Percentiles rank a stretch among this genome's conserved stretches.
These are phyloP conservation scores for Leishmania turanica DNA, from an alignment of 208 protist species.

Conservation along the genomic window DNA sequence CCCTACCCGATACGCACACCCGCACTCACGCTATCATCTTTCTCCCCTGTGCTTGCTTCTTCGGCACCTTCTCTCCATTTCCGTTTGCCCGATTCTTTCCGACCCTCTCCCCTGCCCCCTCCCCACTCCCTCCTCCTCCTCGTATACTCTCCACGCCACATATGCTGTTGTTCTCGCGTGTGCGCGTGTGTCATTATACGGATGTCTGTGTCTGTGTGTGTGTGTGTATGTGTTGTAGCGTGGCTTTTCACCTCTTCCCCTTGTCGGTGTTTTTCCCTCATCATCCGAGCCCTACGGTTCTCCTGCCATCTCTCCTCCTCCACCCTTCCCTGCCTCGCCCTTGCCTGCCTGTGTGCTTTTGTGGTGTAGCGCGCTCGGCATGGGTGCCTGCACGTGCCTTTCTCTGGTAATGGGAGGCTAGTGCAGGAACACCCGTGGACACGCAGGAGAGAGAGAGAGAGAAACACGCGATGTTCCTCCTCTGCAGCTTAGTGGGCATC, in stretches of 20 bases:
- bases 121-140: no score
- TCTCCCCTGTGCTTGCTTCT: background rate
- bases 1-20: background rate
- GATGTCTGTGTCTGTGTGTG: background rate
- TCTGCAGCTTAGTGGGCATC: background rate
- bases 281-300: background rate
- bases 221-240: background rate
- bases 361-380: background rate
- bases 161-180: background rate
- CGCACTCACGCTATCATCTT: background rate
- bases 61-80: constrained; percentile 12
- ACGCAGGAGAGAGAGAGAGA: background rate
- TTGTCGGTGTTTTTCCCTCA: background rate
- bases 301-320: constrained; percentile 3
- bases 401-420: background rate
- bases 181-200: background rate
- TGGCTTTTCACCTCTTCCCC: background rate
- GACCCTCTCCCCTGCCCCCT: background rate
- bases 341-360: background rate
- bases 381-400: constrained; percentile 1
- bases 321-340: constrained; percentile 11
- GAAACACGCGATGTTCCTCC: background rate
- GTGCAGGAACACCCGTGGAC: background rate
- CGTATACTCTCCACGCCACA: no score
- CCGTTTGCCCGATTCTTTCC: constrained; percentile 21